phyloP scores from a whole-genome alignment of 805 yeast species.

The Dipodascus albidus region DNA sequence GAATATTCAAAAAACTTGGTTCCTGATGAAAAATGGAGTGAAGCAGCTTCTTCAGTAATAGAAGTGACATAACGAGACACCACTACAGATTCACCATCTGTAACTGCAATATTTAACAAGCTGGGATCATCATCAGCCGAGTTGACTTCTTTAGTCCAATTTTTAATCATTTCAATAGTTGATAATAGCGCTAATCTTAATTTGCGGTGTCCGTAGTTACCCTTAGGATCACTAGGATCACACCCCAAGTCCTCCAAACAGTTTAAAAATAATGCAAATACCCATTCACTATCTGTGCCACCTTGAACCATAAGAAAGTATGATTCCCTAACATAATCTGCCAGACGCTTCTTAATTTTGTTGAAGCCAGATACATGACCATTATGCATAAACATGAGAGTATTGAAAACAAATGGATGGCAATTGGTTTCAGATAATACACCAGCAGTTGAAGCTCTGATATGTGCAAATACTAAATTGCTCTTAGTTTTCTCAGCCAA shows the following conservation, averaged over 20 bases:
- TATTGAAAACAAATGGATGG: conserved; percentile 86
- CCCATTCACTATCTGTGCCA: conserved; percentile 91
- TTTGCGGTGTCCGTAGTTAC: conserved; percentile 35
- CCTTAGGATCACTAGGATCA: conserved; percentile 49
- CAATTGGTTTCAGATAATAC: conserved; percentile 91
- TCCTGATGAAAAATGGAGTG: conserved; percentile 89
- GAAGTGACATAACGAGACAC: conserved; percentile 85
- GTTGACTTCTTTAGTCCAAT: conserved; percentile 62
- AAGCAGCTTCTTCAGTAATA: conserved; percentile 88
- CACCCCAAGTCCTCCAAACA: conserved; percentile 63
- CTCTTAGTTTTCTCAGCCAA: conserved; percentile 83
- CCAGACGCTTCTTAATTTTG: conserved; percentile 58
- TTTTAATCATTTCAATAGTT: conserved; percentile 64
- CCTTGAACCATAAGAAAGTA: conserved; percentile 80
- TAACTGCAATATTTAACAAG: conserved; percentile 82
- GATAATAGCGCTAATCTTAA: conserved; percentile 58
- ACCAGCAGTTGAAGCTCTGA: conserved; percentile 92
- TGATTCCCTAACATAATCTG: conserved; percentile 65
- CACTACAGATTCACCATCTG: conserved; percentile 82
- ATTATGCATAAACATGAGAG: conserved; percentile 93
- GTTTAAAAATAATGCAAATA: conserved; percentile 80
- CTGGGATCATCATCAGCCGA: conserved; percentile 52
- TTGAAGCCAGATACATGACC: conserved; percentile 66
- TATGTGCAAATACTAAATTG: conserved; percentile 82
- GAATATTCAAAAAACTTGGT: conserved; percentile 80